Conservation (phyloP, 2,329 filamentous ascomycete genomes). For the Graphilbum fragrans region DNA sequence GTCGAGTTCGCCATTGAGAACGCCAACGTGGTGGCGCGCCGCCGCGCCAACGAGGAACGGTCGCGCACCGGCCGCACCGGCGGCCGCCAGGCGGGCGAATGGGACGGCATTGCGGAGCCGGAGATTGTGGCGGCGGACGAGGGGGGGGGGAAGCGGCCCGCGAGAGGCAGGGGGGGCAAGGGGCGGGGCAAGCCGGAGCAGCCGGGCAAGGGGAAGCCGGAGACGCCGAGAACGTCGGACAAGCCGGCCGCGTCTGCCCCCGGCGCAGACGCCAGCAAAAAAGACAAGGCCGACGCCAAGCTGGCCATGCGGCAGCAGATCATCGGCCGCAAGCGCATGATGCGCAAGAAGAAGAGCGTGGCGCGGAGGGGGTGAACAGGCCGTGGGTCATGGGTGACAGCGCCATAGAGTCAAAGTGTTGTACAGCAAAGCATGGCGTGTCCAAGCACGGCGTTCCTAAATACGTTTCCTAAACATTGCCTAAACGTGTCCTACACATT, state of each 20-base stretch:
- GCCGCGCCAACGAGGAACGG: constrained; percentile 49
- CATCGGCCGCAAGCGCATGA: constrained; percentile 73
- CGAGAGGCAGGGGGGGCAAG: neutral
- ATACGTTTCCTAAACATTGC: too few relatives aligned
- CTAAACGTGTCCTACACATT: too few relatives aligned
- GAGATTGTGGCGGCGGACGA: neutral
- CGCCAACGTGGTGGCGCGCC: constrained; percentile 79
- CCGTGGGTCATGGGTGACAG: too few relatives aligned
- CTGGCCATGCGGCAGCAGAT: constrained; percentile 53
- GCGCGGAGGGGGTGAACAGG: constrained; percentile 12
- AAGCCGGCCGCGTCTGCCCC: too few relatives aligned
- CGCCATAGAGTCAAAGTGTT: too few relatives aligned
- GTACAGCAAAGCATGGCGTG: too few relatives aligned
- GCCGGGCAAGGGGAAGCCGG: constrained; percentile 4
- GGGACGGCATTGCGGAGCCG: neutral
- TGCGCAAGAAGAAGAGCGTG: constrained; percentile 55
- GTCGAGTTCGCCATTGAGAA: constrained; percentile 99
- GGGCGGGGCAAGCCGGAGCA: neutral
- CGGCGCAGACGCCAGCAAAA: constrained; percentile 6
- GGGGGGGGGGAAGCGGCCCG: neutral
- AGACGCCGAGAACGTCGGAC: constrained; percentile 7
- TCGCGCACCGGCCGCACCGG: constrained; percentile 15
- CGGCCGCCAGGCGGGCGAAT: constrained; percentile 29
- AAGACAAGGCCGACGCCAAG: constrained; percentile 19
- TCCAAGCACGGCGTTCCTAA: too few relatives aligned